Conservation (phyloP, 2,329 filamentous ascomycete species). For the Lachnellula subtilissima region DNA sequence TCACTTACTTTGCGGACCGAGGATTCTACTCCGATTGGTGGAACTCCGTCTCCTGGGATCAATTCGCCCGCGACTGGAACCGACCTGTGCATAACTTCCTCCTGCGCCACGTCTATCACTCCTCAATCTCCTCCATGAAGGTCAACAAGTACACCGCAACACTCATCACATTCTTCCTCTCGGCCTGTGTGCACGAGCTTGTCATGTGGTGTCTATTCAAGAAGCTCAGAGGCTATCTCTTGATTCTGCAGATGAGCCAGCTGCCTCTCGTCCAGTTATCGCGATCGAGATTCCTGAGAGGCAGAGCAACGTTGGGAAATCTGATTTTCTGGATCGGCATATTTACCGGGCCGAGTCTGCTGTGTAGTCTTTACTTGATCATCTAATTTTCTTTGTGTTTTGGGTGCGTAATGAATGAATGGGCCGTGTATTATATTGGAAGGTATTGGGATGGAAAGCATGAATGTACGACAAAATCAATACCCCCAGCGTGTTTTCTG, state of each 20-base stretch:
- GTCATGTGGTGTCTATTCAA: constrained; percentile 79
- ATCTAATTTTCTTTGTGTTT: constrained; percentile 34
- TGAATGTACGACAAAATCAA: not conserved
- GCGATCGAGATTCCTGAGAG: constrained; percentile 60
- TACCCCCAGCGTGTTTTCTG: not conserved
- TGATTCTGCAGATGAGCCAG: constrained; percentile 70
- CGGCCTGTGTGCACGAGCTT: constrained; percentile 64
- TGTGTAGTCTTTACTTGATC: constrained; percentile 57
- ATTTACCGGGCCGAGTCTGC: constrained; percentile 68
- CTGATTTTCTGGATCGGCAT: constrained; percentile 73
- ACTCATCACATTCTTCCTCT: constrained; percentile 69
- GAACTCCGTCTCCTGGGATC: constrained; percentile 64
- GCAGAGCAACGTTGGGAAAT: constrained; percentile 62
- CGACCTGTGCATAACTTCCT: constrained; percentile 75
- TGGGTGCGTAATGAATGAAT: not conserved
- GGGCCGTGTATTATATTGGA: not conserved
- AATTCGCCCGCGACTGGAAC: constrained; percentile 79
- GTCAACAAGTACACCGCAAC: constrained; percentile 67
- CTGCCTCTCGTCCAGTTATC: constrained; percentile 65
- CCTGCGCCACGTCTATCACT: constrained; percentile 74
- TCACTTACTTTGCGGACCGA: constrained; percentile 72
- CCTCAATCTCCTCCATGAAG: constrained; percentile 67
- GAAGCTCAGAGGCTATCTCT: constrained; percentile 69
- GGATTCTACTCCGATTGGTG: constrained; percentile 66
- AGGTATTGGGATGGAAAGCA: not conserved